Evolutionary conservation across 306 rosid genomes (phyloP).

Genomic region (Cucumis sativus): DNA sequence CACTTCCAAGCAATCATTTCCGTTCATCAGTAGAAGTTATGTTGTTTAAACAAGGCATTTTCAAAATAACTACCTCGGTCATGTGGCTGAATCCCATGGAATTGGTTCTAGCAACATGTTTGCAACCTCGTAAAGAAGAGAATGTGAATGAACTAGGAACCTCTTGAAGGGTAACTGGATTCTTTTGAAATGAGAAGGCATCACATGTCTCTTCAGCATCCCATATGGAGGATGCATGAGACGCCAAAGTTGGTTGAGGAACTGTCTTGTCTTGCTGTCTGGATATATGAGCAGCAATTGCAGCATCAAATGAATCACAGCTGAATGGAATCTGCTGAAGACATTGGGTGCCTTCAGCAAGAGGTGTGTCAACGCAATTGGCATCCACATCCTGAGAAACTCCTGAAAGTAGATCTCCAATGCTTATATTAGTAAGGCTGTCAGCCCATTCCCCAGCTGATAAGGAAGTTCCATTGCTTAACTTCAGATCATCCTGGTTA

Average conservation of each 20-base stretch:
- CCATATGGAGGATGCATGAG: slow-evolving; percentile 75
- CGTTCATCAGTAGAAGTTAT: neutral
- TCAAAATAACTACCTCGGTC: slow-evolving; percentile 42
- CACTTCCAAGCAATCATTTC: slow-evolving; percentile 15
- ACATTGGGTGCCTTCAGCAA: slow-evolving; percentile 33
- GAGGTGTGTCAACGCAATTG: slow-evolving; percentile 31
- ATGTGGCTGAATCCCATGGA: slow-evolving; percentile 22
- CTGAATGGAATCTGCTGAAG: slow-evolving; percentile 75
- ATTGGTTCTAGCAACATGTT: slow-evolving; percentile 28
- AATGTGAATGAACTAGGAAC: slow-evolving; percentile 29
- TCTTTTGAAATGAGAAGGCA: slow-evolving; percentile 68
- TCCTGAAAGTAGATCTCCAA: slow-evolving; percentile 74
- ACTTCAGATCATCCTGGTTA: slow-evolving; percentile 47
- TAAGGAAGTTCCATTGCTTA: slow-evolving; percentile 40
- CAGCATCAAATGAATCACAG: slow-evolving; percentile 97
- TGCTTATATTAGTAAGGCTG: slow-evolving; percentile 85
- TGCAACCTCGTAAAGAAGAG: slow-evolving; percentile 23
- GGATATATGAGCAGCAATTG: slow-evolving; percentile 91
- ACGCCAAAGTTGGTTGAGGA: slow-evolving; percentile 37
- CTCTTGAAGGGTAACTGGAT: slow-evolving; percentile 19
- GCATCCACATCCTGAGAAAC: slow-evolving; percentile 45
- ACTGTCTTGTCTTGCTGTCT: slow-evolving; percentile 54
- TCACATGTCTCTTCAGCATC: slow-evolving; percentile 96
- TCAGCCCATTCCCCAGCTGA: slow-evolving; percentile 97
- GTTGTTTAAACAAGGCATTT: neutral